These are phyloP conservation scores for Eucalyptus pauciflora DNA, from an alignment of 345 rosid species.

Conservation along the genomic window DNA sequence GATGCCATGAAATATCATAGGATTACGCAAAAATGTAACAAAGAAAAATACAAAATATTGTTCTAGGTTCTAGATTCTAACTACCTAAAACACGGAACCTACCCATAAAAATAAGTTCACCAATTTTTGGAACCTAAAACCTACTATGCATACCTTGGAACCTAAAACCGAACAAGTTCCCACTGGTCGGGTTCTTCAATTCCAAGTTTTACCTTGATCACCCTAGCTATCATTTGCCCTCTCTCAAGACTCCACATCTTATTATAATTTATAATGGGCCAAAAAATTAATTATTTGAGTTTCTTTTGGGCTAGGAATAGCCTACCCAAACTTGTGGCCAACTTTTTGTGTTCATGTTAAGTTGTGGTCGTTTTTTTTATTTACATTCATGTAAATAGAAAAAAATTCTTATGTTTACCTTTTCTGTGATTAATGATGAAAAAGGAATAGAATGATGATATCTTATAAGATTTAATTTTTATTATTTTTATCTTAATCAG, in stretches of 20 bases:
- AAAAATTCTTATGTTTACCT: not conserved
- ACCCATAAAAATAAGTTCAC: too few species aligned
- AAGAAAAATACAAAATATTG: too few species aligned
- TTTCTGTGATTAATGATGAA: not conserved
- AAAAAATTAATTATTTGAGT: not conserved
- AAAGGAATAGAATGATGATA: not conserved
- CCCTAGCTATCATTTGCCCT: not conserved
- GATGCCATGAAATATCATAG: too few species aligned
- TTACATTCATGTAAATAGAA: not conserved
- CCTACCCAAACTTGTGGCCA: not conserved
- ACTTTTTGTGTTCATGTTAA: not conserved
- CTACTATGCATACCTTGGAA: too few species aligned
- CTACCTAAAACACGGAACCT: too few species aligned
- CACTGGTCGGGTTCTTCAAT: fast-evolving
- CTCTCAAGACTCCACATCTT: not conserved
- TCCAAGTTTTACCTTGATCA: too few species aligned
- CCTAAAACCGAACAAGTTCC: fast-evolving
- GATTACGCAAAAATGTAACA: too few species aligned
- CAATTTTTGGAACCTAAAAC: too few species aligned
- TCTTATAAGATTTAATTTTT: not conserved
- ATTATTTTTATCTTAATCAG: not conserved
- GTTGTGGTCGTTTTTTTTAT: not conserved
- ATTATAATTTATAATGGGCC: not conserved
- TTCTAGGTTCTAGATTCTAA: too few species aligned
- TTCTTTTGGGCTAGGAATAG: not conserved